Evolutionary conservation across 139 green algal genomes (phyloP), one percentile per base, ranked within the genome.

Genomic region (Chlamydomonas schloesseri): DNA sequence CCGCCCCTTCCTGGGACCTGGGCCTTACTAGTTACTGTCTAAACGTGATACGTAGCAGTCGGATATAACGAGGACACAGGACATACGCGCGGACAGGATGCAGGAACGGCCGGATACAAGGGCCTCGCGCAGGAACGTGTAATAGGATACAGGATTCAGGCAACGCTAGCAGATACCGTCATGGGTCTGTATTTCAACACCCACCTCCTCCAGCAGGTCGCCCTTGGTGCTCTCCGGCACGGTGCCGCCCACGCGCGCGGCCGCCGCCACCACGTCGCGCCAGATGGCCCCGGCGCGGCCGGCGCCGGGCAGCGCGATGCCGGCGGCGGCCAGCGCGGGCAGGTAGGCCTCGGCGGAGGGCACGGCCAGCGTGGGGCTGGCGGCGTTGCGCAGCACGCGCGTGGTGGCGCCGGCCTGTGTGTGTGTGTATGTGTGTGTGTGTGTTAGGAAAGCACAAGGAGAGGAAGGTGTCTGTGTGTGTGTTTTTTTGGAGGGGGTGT

Each of bases 171-270:
- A n/a, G n/a, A n/a, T n/a, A n/a, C n/a, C n/a, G n/a, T n/a, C n/a
- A n/a, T n/a, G n/a, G n/a, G n/a, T n/a, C n/a, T n/a, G n/a, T n/a
- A n/a, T n/a, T n/a, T n/a, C n/a, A n/a, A n/a, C n/a, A n/a, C n/a
- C n/a, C 15, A 58, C 53, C 92, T 98, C 95, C 1, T 92, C 72
- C 36, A 99, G 89, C 58, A 99, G 91, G 58, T 94, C 95, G 37
- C 62, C 87, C 18, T 81, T 58, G 8, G 89, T 87, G 53, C 69
- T 68, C 18, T 94, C 93, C 0, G 96, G 96, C 11, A 99, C 90
- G 6, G 20, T 23, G 65, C 88, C 83, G 62, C 81, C 88, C 26
- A 93, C 88, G 26, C 71, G 28, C 14, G 71, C 50, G 3, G 93
- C 93, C 24, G 85, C 85, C n/a, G 75, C 79, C n/a, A 53, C 34